Base-by-base conservation (phyloP, 2,329 filamentous ascomycete species). In the Fusarium euwallaceae region DNA sequence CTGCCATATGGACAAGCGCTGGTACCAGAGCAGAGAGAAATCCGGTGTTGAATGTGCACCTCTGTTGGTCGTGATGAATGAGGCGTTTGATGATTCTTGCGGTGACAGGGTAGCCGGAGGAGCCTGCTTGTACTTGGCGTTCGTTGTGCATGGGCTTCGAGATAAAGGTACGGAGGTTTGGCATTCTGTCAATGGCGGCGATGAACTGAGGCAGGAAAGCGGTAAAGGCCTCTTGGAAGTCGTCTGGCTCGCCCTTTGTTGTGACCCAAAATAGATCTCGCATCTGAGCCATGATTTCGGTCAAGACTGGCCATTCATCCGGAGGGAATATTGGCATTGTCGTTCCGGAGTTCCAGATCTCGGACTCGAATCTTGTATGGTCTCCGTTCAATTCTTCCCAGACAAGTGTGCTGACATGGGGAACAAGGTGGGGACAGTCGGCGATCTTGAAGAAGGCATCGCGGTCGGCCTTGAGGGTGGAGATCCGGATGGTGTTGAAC, bases 371-470 rank as follows among this genome's bases (percentile, higher is more conserved):
- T 59, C 32, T 39, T 24, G 9, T 5, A 6, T 41, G 8, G 48
- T 56, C 22, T 37, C 55, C 56, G 14, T 61, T 66, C 20, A 71
- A n/a, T 24, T 71, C 67, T 39, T 71, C 67, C 67, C 67, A 71
- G 2, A 67, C 37, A 7, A 71, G 16, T 5, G 67, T 36, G 3
- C 63, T 51, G 2, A 71, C 51, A 1, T 60, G 17, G 4, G 12
- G n/a, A 32, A 48, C 32, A 12, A 71, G 63, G 1, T 55, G 41
- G 2, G 29, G 10, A 8, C 24, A 43, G 6, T 2, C 6, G 0
- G 51, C 22, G 3, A 71, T 24, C 6, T 20, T 27, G 22, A 71
- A 53, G 41, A 71, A 71, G 22, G 9, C 36, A 4, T 45, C 58
- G 1, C 36, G 17, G 8, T 71, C 67, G 22, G 14, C 6, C 8